These are phyloP conservation scores for Tolypocladium album DNA, from an alignment of 2,329 filamentous ascomycete species.

Conservation along the genomic window DNA sequence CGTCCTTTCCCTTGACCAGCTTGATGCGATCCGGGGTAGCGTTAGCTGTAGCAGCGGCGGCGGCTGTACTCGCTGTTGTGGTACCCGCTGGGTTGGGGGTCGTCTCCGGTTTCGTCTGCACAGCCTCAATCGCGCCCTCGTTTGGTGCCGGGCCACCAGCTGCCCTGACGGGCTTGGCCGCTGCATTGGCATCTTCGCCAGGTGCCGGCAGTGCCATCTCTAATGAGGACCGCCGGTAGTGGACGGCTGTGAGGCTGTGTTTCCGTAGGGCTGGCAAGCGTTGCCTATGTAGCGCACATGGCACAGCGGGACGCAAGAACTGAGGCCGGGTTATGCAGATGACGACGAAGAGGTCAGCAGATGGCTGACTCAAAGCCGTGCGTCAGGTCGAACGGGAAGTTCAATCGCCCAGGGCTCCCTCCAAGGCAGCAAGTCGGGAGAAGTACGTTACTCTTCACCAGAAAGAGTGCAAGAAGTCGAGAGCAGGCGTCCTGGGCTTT, in stretches of 20 bases:
- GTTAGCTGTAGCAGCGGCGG: background rate
- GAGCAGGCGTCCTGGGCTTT: background rate
- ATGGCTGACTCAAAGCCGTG: background rate
- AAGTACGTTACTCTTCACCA: background rate
- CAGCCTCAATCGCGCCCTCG: background rate
- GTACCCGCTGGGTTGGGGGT: background rate
- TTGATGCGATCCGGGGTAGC: background rate
- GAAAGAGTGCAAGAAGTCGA: background rate
- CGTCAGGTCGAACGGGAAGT: background rate
- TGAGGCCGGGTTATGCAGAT: background rate
- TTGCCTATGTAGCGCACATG: background rate
- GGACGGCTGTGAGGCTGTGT: background rate
- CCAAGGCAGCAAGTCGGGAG: background rate
- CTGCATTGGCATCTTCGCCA: background rate
- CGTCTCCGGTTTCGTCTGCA: background rate
- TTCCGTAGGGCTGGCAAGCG: background rate
- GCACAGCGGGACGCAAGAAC: background rate
- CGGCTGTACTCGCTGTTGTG: background rate
- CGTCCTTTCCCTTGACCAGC: conserved; percentile 5
- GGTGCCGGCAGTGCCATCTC: background rate
- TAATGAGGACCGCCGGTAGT: background rate
- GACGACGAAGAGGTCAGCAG: background rate
- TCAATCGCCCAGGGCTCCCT: no score
- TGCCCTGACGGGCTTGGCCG: background rate
- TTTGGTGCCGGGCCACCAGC: background rate